Percentiles rank a stretch among this genome's conserved stretches.
These are phyloP conservation scores for Paraglomus occultum DNA, from an alignment of 192 early-diverging fungal species.

Conservation along the genomic window DNA sequence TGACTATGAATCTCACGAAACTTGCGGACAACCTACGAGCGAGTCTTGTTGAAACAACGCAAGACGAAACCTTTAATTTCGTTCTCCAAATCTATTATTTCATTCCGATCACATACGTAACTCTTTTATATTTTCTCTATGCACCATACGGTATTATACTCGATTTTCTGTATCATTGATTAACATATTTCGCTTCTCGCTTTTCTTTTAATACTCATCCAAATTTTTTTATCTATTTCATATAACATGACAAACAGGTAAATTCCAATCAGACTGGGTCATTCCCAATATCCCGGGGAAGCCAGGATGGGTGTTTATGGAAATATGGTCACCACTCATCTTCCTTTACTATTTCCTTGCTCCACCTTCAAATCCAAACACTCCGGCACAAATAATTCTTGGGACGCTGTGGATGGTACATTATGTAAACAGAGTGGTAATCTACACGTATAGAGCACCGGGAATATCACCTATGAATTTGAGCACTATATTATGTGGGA, in stretches of 20 bases:
- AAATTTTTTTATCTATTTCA: neutral
- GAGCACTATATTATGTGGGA: neutral
- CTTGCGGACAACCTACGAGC: too few species aligned
- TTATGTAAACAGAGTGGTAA: slow-evolving; percentile 36
- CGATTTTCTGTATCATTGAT: neutral
- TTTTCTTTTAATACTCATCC: too few species aligned
- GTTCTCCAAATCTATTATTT: slow-evolving; percentile 18
- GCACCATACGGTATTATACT: slow-evolving; percentile 35
- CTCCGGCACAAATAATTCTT: slow-evolving; percentile 28
- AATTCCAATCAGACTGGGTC: slow-evolving; percentile 22
- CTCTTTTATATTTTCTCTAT: slow-evolving; percentile 20
- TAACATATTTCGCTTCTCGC: too few species aligned
- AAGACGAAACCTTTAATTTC: slow-evolving; percentile 17
- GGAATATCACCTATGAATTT: slow-evolving; percentile 35
- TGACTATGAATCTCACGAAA: too few species aligned
- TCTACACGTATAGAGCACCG: slow-evolving; percentile 33
- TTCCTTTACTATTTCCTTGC: slow-evolving; percentile 22
- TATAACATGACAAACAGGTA: slow-evolving; percentile 13
- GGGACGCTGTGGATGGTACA: slow-evolving; percentile 33
- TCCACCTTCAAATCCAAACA: slow-evolving; percentile 19
- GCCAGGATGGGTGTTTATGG: slow-evolving; percentile 40
- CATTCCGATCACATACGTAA: slow-evolving; percentile 21
- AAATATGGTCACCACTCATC: slow-evolving; percentile 32
- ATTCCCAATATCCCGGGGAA: slow-evolving; percentile 31
- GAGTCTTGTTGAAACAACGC: too few species aligned